A percentile compares a stretch with the other conserved stretches of the same genome.
Evolutionary conservation across 306 rosid genomes (phyloP).

Genomic region (Abrus precatorius): DNA sequence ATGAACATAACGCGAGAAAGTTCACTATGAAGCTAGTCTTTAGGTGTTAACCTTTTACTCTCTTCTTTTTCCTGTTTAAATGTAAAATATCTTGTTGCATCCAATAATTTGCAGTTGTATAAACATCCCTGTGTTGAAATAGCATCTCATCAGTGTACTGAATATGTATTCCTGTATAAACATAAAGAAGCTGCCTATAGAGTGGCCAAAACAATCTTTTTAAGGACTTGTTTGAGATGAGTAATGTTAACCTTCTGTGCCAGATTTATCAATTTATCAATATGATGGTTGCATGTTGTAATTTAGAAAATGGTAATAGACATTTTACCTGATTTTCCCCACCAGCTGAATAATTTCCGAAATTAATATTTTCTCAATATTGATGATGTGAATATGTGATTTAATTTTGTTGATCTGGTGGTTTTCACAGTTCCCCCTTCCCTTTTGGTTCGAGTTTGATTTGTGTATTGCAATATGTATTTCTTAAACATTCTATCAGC

Average conservation of each 20-base stretch:
- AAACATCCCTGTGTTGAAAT: background rate
- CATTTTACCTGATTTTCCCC: background rate
- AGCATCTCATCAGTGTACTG: background rate
- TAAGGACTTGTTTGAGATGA: background rate
- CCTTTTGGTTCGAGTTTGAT: background rate
- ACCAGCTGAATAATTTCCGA: conserved; percentile 6
- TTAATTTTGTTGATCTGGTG: background rate
- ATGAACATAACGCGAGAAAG: background rate
- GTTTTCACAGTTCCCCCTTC: background rate
- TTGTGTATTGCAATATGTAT: conserved; percentile 33
- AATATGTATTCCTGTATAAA: background rate
- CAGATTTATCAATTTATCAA: background rate
- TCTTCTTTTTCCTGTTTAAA: background rate
- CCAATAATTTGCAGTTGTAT: background rate
- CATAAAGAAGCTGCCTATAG: background rate
- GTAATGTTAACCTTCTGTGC: background rate
- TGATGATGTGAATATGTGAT: conserved; percentile 1
- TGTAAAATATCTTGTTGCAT: background rate
- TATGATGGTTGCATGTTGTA: background rate
- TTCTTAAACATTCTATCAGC: conserved; percentile 64
- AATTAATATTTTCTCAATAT: background rate
- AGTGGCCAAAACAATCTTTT: background rate
- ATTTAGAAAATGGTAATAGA: background rate
- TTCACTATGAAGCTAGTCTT: background rate
- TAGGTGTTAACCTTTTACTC: background rate